Percentiles rank a stretch among this genome's conserved stretches.
Conservation (phyloP, 208 protist genomes). For the Angomonas desouzai region DNA sequence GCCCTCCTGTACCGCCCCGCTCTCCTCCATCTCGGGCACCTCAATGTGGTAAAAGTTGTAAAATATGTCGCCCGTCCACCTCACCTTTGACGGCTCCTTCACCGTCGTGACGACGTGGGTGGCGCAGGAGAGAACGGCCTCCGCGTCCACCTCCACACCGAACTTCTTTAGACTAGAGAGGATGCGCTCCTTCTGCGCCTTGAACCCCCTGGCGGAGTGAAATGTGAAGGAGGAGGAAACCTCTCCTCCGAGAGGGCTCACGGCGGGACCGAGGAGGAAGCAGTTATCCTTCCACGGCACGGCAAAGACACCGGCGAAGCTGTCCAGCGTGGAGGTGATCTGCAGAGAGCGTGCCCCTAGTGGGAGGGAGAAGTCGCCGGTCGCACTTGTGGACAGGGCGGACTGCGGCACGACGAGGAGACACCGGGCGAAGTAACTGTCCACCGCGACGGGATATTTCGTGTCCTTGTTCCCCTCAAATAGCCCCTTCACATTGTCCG, state of each 20-base stretch:
- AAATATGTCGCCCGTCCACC: constrained; percentile 46
- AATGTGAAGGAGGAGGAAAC: background rate
- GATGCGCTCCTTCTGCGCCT: constrained; percentile 32
- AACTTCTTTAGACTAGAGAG: constrained; percentile 26
- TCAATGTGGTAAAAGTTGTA: constrained; percentile 41
- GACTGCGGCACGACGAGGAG: constrained; percentile 53
- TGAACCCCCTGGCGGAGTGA: constrained; percentile 26
- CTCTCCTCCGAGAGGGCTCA: constrained; percentile 14
- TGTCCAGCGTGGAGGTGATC: constrained; percentile 49
- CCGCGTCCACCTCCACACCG: constrained; percentile 41
- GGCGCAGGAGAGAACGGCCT: constrained; percentile 58
- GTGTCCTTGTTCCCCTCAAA: constrained; percentile 32
- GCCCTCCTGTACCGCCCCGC: constrained; percentile 5
- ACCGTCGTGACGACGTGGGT: constrained; percentile 47
- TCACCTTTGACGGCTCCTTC: constrained; percentile 24
- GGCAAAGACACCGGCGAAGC: constrained; percentile 61
- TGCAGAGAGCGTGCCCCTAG: constrained; percentile 26
- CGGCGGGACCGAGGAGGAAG: constrained; percentile 68
- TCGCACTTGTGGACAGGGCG: constrained; percentile 14
- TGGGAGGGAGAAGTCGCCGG: background rate
- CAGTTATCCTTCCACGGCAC: constrained; percentile 71
- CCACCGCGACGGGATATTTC: constrained; percentile 27
- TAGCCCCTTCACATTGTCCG: constrained; percentile 45
- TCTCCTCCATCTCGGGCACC: background rate
- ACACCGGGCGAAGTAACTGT: constrained; percentile 35